Conservation (phyloP, 768 basidiomycete genomes). For the Gautieria morchelliformis region DNA sequence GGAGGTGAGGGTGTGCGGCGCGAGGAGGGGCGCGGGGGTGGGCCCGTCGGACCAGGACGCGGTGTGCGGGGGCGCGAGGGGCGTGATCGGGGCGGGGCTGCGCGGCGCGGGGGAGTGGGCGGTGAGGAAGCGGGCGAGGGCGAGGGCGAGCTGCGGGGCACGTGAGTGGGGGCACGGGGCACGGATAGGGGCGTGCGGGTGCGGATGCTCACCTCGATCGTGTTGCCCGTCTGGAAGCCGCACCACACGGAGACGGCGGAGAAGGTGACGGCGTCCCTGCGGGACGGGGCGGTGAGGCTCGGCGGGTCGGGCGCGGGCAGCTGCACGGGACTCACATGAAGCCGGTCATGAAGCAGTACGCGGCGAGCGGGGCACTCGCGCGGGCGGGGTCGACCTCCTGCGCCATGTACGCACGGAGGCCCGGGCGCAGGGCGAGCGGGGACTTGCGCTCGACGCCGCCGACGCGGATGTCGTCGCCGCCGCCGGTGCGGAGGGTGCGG, state of each 20-base stretch:
- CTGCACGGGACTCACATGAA: conserved; percentile 41
- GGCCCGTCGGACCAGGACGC: conserved; percentile 69
- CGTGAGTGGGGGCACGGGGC: conserved; percentile 15
- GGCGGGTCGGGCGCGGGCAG: too few relatives aligned
- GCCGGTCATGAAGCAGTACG: conserved; percentile 73
- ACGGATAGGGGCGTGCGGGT: conserved; percentile 23
- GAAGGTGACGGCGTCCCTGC: conserved; percentile 34
- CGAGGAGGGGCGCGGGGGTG: conserved; percentile 38
- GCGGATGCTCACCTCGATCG: conserved; percentile 1
- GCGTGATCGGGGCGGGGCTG: conserved; percentile 70
- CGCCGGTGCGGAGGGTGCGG: too few relatives aligned
- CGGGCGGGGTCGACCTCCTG: conserved; percentile 42
- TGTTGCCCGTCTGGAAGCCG: conserved; percentile 57
- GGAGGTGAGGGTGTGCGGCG: conserved; percentile 75
- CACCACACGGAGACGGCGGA: conserved; percentile 78
- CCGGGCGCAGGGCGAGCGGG: background rate
- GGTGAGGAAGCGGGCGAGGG: conserved; percentile 67
- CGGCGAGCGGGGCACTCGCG: conserved; percentile 44
- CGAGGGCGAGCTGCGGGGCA: conserved; percentile 57
- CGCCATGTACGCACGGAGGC: background rate
- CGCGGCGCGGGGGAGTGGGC: conserved; percentile 28
- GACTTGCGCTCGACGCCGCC: too few relatives aligned
- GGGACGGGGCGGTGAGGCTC: too few relatives aligned
- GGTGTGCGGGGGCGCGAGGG: conserved; percentile 59
- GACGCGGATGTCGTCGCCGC: too few relatives aligned